Evolutionary conservation across 768 basidiomycete species (phyloP), one percentile per base, ranked within the genome.

Genomic region (Serendipita sp.): DNA sequence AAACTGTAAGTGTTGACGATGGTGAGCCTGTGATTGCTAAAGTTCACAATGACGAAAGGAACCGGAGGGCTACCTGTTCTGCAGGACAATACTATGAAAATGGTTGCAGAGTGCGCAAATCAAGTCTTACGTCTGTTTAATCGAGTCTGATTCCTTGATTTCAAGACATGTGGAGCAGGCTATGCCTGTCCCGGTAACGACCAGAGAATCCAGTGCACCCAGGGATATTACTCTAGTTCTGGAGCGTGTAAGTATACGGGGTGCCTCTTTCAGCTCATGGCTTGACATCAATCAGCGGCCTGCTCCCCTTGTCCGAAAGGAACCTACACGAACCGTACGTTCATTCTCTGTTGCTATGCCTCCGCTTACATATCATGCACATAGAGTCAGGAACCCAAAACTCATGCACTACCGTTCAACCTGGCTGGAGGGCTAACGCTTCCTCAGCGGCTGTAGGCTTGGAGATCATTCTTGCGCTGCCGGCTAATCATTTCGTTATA

Each of bases 51-150:
- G 2, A 38, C 1, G 34, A 38, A 9, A 48, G 45, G 26, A 48
- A n/a, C 26, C 53, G 53, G 17, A 22, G 53, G 11, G 53, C 53
- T 24, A 26, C 22, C 17, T 58, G 53, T 58, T 22, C 53, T 11
- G 53, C 53, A 58, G 53, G 53, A 58, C 17, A 58, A n/a, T 58
- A 58, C 31, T 58, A 58, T n/a, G 53, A 58, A 9, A 58, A 58
- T 2, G 53, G 53, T 20, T 58, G 53, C n/a, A 22, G 30, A 11
- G 53, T 58, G 28, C 17, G 22, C 7, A 9, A 20, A n/a, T 2
- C 28, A 20, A 5, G 17, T 58, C 30, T 31, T 3, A 17, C 17
- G 31, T 24, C 2, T 17, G 11, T 4, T 4, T 5, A 28, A 11
- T 28, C 22, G 31, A 22, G 13, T n/a, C 31, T 58, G 20, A 33